Conservation (phyloP, 2,329 filamentous ascomycete species). For the Ceratocystis alfenasii region DNA sequence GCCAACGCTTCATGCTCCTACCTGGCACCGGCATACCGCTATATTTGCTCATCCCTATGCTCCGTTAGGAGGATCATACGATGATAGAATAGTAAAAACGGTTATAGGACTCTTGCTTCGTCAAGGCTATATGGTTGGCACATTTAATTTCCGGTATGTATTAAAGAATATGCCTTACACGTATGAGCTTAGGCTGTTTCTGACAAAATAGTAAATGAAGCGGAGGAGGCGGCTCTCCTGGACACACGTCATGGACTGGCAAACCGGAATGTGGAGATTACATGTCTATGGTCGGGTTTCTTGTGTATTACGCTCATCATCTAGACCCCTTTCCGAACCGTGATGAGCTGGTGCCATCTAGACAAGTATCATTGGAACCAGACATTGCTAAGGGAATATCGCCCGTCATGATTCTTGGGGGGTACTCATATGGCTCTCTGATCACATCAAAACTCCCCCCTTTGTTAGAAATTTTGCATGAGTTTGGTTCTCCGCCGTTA, state of each 20-base stretch:
- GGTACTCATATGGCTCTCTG: constrained; percentile 86
- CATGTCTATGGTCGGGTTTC: constrained; percentile 66
- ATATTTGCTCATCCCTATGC: constrained; percentile 86
- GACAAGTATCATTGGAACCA: background rate
- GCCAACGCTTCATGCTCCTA: constrained; percentile 27
- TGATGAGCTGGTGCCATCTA: constrained; percentile 12
- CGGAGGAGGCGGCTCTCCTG: constrained; percentile 62
- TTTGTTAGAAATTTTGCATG: constrained; percentile 44
- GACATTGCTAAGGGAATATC: constrained; percentile 11
- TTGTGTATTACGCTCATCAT: constrained; percentile 58
- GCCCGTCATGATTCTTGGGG: constrained; percentile 49
- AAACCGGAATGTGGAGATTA: constrained; percentile 75
- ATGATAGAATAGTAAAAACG: constrained; percentile 66
- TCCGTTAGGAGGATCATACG: constrained; percentile 70
- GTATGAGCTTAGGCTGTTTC: background rate
- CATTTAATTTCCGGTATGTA: constrained; percentile 75
- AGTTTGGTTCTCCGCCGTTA: constrained; percentile 42
- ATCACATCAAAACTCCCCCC: constrained; percentile 63
- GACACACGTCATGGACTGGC: constrained; percentile 77
- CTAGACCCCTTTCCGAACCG: constrained; percentile 34
- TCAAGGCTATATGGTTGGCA: constrained; percentile 62
- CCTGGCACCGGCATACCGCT: constrained; percentile 41
- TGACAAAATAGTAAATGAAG: constrained; percentile 34
- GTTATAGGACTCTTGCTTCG: constrained; percentile 53
- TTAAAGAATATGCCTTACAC: constrained; percentile 5